Evolutionary conservation across 352 stramenopile genomes (phyloP), one percentile per base, ranked within the genome.

Genomic region (Globisporangium spinosum): DNA sequence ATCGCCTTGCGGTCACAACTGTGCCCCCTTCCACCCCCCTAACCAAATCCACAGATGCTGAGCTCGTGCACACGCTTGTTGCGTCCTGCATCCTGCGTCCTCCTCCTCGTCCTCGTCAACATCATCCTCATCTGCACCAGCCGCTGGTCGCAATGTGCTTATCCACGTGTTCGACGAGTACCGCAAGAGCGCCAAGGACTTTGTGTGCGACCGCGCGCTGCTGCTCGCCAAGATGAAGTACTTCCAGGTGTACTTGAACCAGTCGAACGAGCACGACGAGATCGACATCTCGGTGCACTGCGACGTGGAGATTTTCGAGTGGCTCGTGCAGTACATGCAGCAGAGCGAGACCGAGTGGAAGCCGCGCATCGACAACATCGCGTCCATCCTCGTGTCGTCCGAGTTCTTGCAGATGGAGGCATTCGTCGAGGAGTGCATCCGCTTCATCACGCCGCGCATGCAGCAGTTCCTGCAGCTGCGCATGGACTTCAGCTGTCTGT

Each of bases 241-340:
- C 78, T 98, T 98, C 72, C 81, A 77, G 51, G 68, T 77, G n/a
- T 96, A 92, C 35, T 71, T 96, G 22, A 90, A 86, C 69, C 80
- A 89, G 54, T 75, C 78, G 53, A 90, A 89, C 70, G 82, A 87
- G 58, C 74, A 89, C 71, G 89, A 98, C 61, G 90, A 97, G 73
- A 94, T 97, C 69, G 90, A 97, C 75, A 97, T 98, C 63, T 95
- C 85, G 9, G 91, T 98, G 66, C 90, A 97, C 68, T 98, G 91
- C 69, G 92, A 98, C 74, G 85, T 97, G 22, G 78, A 96, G 68
- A 92, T 97, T 64, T 97, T 98, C 64, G 91, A 96, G 74, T 94
- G 92, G 77, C 79, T 98, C 25, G 85, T 97, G 47, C 71, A 91
- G 56, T 97, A 96, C 72, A 96, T 97, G 70, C 83, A 96, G 29